Percentiles rank a stretch among this genome's conserved stretches.
Evolutionary conservation across 1,139 yeast genomes (phyloP).

Genomic region (Hemisphaericaspora xylanilytica): DNA sequence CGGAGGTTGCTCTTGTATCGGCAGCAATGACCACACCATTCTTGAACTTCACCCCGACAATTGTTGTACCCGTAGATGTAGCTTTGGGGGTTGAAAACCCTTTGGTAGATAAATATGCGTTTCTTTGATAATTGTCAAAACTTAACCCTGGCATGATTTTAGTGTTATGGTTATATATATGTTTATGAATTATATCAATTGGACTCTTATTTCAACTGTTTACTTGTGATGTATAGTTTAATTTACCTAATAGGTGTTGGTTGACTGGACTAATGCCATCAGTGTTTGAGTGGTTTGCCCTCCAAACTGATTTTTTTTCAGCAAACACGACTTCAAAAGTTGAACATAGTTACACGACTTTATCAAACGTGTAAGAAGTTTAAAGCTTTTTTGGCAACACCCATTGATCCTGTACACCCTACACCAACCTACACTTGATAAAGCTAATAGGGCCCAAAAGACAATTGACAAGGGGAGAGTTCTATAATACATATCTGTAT

Average conservation of each 20-base stretch:
- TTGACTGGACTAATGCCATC: no score
- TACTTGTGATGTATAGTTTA: no score
- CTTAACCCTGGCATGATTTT: constrained; percentile 77
- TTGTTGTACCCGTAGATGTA: constrained; percentile 97
- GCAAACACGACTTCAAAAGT: no score
- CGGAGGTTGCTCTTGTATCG: constrained; percentile 96
- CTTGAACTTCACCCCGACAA: constrained; percentile 89
- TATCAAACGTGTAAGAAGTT: neutral
- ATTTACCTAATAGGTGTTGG: no score
- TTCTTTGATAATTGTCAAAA: constrained; percentile 91
- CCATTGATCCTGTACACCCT: no score
- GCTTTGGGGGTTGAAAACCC: constrained; percentile 83
- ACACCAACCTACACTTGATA: no score
- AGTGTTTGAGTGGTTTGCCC: neutral
- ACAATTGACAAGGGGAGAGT: neutral
- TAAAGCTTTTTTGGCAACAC: neutral
- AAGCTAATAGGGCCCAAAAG: no score
- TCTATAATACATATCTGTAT: neutral
- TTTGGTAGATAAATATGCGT: constrained; percentile 62
- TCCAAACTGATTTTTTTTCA: no score
- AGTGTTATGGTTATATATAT: neutral
- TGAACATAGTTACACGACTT: neutral
- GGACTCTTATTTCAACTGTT: neutral
- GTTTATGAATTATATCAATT: neutral
- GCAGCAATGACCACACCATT: constrained; percentile 98